Conservation (phyloP, 2,329 filamentous ascomycete genomes). For the Ceratocystis lukuohia region DNA sequence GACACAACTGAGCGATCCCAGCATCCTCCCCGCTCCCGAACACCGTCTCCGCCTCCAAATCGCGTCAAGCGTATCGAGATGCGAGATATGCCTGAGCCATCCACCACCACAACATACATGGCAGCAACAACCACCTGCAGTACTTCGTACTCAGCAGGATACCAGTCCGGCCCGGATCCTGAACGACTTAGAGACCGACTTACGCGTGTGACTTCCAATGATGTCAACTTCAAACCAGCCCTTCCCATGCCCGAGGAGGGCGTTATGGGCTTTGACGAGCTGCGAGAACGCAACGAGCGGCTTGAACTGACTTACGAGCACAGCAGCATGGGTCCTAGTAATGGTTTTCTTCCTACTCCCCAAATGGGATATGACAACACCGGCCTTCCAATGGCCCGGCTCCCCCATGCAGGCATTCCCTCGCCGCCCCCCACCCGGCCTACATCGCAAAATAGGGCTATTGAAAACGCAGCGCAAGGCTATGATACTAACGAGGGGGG, state of each 20-base stretch:
- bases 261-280: constrained; percentile 17
- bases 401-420: constrained; percentile 17
- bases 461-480: neutral
- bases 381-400: constrained; percentile 17
- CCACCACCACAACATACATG: constrained; percentile 3
- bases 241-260: constrained; percentile 18
- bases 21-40: constrained; percentile 17
- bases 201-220: constrained; percentile 10
- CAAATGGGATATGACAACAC: constrained; percentile 17
- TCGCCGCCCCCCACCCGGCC: constrained; percentile 14
- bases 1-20: constrained; percentile 14
- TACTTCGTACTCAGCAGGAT: constrained; percentile 12
- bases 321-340: neutral
- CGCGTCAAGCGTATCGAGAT: constrained; percentile 19
- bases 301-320: neutral
- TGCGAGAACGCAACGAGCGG: constrained; percentile 17
- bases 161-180: constrained; percentile 13
- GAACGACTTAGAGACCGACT: constrained; percentile 16
- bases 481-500: neutral
- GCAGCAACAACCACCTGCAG: constrained; percentile 10
- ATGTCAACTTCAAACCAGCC: constrained; percentile 16
- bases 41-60: constrained; percentile 14
- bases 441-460: constrained; percentile 13
- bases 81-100: constrained; percentile 18
- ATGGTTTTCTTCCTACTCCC: neutral